Percentiles rank a stretch among this genome's conserved stretches.
phyloP scores from a whole-genome alignment of 495 filamentous ascomycete species.

The Penicillium canescens region DNA sequence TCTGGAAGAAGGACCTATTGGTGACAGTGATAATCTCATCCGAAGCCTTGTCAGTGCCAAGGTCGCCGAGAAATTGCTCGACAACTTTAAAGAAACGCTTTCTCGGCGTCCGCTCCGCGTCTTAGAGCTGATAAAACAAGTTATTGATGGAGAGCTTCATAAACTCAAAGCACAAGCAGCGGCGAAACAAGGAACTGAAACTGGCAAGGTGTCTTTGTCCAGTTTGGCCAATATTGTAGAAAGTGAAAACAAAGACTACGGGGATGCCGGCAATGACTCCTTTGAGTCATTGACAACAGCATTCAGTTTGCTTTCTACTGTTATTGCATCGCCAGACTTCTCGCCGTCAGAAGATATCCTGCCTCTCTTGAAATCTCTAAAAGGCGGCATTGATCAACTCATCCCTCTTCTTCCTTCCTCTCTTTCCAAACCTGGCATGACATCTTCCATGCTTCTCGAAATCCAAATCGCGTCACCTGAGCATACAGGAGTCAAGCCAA shows the following conservation, averaged over 20 bases:
- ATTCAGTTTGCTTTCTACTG: slow-evolving; percentile 66
- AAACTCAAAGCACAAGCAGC: slow-evolving; percentile 6
- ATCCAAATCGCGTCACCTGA: slow-evolving; percentile 59
- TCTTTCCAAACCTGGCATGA: slow-evolving; percentile 45
- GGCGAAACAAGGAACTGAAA: slow-evolving; percentile 1
- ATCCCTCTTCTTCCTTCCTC: slow-evolving; percentile 34
- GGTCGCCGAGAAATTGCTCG: slow-evolving; percentile 66
- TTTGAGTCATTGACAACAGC: slow-evolving; percentile 54
- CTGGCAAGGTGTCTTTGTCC: slow-evolving; percentile 34
- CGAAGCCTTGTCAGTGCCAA: slow-evolving; percentile 59
- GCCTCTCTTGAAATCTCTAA: slow-evolving; percentile 49
- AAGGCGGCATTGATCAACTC: slow-evolving; percentile 48
- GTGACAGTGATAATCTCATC: slow-evolving; percentile 39
- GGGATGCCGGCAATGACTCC: slow-evolving; percentile 44
- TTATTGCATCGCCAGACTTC: slow-evolving; percentile 64
- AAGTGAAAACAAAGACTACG: slow-evolving; percentile 13
- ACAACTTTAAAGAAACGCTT: slow-evolving; percentile 66
- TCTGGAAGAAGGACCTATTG: slow-evolving; percentile 19
- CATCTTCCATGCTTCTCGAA: slow-evolving; percentile 55
- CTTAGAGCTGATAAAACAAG: slow-evolving; percentile 60
- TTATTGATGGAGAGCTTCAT: slow-evolving; percentile 48
- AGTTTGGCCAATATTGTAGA: slow-evolving; percentile 39
- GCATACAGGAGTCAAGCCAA: slow-evolving; percentile 38
- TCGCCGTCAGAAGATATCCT: slow-evolving; percentile 47
- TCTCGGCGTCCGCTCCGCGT: slow-evolving; percentile 60